Percentiles rank a stretch among this genome's conserved stretches.
These are phyloP conservation scores for Pleurotus salmoneostramineus DNA, from an alignment of 768 basidiomycete species.

Conservation along the genomic window DNA sequence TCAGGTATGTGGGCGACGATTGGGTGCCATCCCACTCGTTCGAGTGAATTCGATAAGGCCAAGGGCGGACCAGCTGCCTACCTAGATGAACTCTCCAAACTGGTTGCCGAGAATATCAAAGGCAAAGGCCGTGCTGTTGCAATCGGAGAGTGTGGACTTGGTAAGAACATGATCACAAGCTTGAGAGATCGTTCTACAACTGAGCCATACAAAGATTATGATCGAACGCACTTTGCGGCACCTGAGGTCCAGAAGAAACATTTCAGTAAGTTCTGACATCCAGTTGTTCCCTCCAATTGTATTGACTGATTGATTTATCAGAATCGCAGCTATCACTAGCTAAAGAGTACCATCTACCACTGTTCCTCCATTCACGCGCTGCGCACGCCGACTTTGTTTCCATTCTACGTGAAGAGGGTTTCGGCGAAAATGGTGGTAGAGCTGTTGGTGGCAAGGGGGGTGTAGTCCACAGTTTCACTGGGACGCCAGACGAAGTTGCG, in stretches of 20 bases:
- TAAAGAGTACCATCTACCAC: conserved; percentile 66
- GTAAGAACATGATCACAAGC: conserved; percentile 26
- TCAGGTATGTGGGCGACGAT: conserved; percentile 68
- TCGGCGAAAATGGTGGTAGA: conserved; percentile 50
- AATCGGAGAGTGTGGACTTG: conserved; percentile 78
- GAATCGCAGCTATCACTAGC: conserved; percentile 60
- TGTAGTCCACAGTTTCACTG: conserved; percentile 84
- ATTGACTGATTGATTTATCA: conserved; percentile 10
- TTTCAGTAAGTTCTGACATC: conserved; percentile 44
- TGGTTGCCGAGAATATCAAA: conserved; percentile 45
- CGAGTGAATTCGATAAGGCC: conserved; percentile 59
- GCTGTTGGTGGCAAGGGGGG: conserved; percentile 60
- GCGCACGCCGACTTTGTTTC: conserved; percentile 66
- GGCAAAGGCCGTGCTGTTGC: conserved; percentile 63
- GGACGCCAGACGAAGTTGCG: conserved; percentile 51
- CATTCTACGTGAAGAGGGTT: conserved; percentile 65
- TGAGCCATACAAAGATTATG: conserved; percentile 55
- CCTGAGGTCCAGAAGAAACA: conserved; percentile 55
- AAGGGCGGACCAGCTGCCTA: conserved; percentile 58
- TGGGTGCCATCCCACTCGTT: conserved; percentile 79
- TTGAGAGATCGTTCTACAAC: background rate
- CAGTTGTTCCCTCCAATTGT: no score
- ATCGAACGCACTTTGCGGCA: conserved; percentile 63
- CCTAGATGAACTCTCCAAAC: conserved; percentile 48
- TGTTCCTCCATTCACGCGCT: conserved; percentile 81